phyloP scores from a whole-genome alignment of 257 asterid species.

The Capsicum baccatum region DNA sequence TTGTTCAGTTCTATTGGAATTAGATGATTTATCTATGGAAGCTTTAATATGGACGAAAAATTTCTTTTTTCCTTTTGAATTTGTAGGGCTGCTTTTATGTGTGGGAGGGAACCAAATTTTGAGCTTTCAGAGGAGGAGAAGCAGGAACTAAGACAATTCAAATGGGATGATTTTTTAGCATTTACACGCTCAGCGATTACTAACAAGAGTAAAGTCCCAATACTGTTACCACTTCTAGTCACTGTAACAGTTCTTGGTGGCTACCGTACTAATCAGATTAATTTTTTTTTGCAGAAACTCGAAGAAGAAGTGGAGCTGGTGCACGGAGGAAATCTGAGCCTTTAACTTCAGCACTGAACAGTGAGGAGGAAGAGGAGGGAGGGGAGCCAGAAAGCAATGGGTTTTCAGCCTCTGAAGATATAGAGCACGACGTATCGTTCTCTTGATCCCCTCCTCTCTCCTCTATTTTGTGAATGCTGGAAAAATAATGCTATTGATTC shows the following conservation, averaged over 20 bases:
- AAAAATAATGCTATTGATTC: not conserved
- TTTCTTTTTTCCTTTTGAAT: conserved; percentile 18
- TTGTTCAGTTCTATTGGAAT: not conserved
- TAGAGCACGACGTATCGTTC: conserved; percentile 42
- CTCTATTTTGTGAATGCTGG: conserved; percentile 4
- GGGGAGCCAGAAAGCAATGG: conserved; percentile 39
- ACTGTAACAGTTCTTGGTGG: not conserved
- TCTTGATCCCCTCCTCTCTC: conserved; percentile 36
- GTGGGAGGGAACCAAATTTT: conserved; percentile 96
- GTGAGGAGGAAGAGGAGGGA: conserved; percentile 50
- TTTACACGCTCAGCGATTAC: conserved; percentile 83
- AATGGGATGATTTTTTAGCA: conserved; percentile 85
- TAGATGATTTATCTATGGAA: not conserved
- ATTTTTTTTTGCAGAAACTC: conserved; percentile 53
- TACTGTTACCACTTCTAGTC: not conserved
- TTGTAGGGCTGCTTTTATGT: conserved; percentile 95
- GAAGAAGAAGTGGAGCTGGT: conserved; percentile 52
- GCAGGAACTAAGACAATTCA: conserved; percentile 66
- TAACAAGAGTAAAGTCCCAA: conserved; percentile 62
- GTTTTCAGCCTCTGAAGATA: conserved; percentile 66
- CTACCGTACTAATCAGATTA: not conserved
- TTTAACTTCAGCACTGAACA: conserved; percentile 30
- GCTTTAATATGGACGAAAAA: not conserved
- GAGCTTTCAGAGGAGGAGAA: conserved; percentile 85
- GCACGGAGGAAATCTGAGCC: conserved; percentile 47